Evolutionary conservation across 768 basidiomycete genomes (phyloP), one percentile per base, ranked within the genome.

Genomic region (Leccinum obscurum): DNA sequence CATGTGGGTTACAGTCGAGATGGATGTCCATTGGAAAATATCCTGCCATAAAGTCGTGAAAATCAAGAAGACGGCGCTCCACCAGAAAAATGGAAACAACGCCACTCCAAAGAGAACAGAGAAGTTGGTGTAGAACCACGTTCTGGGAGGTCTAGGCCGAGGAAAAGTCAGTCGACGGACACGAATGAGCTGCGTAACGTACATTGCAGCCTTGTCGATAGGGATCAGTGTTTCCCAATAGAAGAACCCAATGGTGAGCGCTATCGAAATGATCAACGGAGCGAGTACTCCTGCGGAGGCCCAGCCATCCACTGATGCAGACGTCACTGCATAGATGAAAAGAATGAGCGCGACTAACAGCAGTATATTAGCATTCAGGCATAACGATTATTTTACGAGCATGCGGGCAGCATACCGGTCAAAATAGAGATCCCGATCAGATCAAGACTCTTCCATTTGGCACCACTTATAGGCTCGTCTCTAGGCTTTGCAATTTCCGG

Each of bases 241-340:
- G 70, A 86, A 81, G 74, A 87, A 87, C 1, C 55, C 70, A 22
- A 71, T 62, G 30, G 72, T 65, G 11, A 81, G 62, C 7, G 77
- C 37, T 58, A 82, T 66, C 5, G 83, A 79, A 41, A 85, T 63
- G 13, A 83, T 66, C 48, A 87, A 71, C 1, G 81, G 79, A 5
- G 70, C 74, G 53, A 85, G 68, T 56, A 85, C 81, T n/a, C 68
- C 61, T 4, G 81, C 76, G 1, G 76, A 70, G 3, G 67, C 68
- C 85, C 85, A 86, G 26, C 85, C 83, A 50, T 68, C 69, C 17
- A 76, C 75, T 7, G 85, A 78, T 24, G 81, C 83, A 28, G 77
- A 75, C 0, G 78, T 81, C 22, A 80, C 66, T 2, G 78, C 75
- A 52, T 79, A 80, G 2, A 80, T 76, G 55, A 79, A 77, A 30